Conservation (phyloP, 108 stramenopile species). For the Fragilariopsis cylindrus region DNA sequence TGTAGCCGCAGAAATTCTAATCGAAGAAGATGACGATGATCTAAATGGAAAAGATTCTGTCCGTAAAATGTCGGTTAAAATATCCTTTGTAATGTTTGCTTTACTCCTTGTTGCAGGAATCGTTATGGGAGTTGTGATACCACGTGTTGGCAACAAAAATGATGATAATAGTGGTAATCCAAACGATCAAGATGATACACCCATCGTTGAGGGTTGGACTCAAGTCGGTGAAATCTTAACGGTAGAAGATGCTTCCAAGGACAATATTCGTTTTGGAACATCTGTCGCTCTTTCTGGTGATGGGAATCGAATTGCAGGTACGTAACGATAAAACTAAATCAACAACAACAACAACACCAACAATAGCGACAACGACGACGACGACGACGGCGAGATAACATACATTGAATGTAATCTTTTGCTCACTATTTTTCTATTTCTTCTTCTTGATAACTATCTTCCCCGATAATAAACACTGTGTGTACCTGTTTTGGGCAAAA, state of each 20-base stretch:
- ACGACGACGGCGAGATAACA: too few relatives aligned
- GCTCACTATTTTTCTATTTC: neutral
- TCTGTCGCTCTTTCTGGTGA: slow-evolving; percentile 33
- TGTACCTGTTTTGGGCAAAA: too few relatives aligned
- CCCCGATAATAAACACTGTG: too few relatives aligned
- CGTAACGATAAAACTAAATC: too few relatives aligned
- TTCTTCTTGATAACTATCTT: too few relatives aligned
- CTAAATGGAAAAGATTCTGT: neutral
- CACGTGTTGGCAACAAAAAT: neutral
- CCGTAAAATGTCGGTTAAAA: neutral
- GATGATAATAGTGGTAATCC: neutral
- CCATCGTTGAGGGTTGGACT: slow-evolving; percentile 23
- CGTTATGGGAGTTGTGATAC: slow-evolving; percentile 15
- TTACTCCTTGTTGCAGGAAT: slow-evolving; percentile 11
- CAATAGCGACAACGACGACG: too few relatives aligned
- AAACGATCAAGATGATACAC: neutral
- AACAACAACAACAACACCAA: too few relatives aligned
- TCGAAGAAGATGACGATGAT: slow-evolving; percentile 12
- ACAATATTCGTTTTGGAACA: slow-evolving; percentile 34
- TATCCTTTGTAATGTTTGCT: neutral
- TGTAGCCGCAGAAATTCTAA: slow-evolving; percentile 16
- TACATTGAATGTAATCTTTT: too few relatives aligned
- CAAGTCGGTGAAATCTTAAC: slow-evolving; percentile 25
- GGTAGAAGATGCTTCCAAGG: slow-evolving; percentile 28
- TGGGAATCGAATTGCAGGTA: slow-evolving; percentile 30